phyloP scores from a whole-genome alignment of 2,329 filamentous ascomycete species.

The Rutstroemia sp. region DNA sequence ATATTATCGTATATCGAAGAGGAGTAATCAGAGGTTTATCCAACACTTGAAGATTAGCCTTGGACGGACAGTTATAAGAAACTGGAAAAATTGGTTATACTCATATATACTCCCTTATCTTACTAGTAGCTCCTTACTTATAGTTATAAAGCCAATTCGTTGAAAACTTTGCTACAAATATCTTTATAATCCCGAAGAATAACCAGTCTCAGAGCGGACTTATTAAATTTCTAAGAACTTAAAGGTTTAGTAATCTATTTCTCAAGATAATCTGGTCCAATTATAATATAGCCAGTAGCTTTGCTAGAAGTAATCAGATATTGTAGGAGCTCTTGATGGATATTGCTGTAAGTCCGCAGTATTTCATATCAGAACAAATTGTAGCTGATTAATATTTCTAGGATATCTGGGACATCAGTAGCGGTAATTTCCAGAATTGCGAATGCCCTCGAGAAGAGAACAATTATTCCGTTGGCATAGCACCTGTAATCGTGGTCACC shows the following conservation, averaged over 20 bases:
- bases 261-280: not conserved
- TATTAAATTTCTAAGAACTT: not conserved
- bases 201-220: not conserved
- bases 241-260: not conserved
- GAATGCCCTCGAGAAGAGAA: slow-evolving; percentile 1
- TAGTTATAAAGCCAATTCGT: not conserved
- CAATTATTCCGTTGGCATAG: not conserved
- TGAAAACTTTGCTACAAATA: not conserved
- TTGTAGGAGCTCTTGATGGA: slow-evolving; percentile 2
- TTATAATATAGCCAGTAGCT: not conserved
- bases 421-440: not conserved
- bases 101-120: not conserved
- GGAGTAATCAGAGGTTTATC: not conserved
- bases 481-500: slow-evolving; percentile 1
- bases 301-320: not conserved
- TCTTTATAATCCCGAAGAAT: not conserved
- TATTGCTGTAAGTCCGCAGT: not conserved
- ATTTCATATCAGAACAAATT: not conserved
- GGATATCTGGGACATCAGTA: slow-evolving; percentile 5
- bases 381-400: not conserved
- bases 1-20: not conserved
- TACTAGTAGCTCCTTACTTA: not conserved
- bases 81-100: not conserved
- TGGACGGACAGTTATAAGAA: not conserved
- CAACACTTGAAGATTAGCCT: not conserved